Evolutionary conservation across 192 early-diverging fungal genomes (phyloP).

Genomic region (Mortierella antarctica): DNA sequence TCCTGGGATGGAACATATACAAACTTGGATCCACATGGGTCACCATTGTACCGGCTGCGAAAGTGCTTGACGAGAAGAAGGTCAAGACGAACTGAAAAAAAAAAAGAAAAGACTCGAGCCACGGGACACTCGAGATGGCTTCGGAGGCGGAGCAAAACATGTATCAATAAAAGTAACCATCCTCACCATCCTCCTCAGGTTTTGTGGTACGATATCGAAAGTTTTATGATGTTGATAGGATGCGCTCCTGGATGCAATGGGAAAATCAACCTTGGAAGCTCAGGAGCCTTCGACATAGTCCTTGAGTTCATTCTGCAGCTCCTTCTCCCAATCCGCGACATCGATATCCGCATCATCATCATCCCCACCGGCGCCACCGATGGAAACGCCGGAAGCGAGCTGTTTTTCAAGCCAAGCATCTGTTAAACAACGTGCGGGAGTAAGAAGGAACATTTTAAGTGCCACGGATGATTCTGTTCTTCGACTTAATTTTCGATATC

Average conservation of each 20-base stretch:
- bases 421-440: constrained; percentile 7
- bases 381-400: constrained; percentile 34
- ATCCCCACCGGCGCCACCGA: constrained; percentile 18
- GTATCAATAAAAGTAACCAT: neutral
- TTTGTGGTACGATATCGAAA: neutral
- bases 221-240: neutral
- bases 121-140: too few species aligned
- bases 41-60: neutral
- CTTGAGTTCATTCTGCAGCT: constrained; percentile 56
- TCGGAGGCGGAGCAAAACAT: neutral
- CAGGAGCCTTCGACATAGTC: constrained; percentile 46
- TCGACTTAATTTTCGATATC: neutral
- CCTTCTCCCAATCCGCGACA: constrained; percentile 57
- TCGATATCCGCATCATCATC: constrained; percentile 51
- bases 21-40: constrained; percentile 42
- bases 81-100: constrained; percentile 28
- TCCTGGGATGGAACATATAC: constrained; percentile 52
- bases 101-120: neutral
- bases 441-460: neutral
- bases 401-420: constrained; percentile 58
- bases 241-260: neutral
- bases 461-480: neutral
- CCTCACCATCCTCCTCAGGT: neutral
- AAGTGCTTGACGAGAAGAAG: constrained; percentile 25
- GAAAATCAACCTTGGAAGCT: neutral